Evolutionary conservation across 2,329 filamentous ascomycete genomes (phyloP).

Genomic region (Gyromitra esculenta): DNA sequence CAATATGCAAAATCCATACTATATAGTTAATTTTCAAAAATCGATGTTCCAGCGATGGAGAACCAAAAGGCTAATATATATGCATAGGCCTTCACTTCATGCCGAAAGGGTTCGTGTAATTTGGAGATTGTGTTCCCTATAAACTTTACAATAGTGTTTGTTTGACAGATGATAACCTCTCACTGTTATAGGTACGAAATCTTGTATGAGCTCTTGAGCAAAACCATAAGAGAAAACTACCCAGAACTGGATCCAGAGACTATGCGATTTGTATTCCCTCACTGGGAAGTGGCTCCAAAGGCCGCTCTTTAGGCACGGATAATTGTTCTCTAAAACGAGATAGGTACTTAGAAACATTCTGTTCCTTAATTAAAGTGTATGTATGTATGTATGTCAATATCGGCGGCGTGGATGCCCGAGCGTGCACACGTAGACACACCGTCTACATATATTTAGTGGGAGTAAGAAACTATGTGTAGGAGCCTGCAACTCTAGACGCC

Average conservation of each 20-base stretch:
- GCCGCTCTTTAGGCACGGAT: conserved; percentile 52
- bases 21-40: not conserved
- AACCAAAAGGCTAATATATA: conserved; percentile 49
- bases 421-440: conserved; percentile 38
- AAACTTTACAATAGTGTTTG: not conserved
- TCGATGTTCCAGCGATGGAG: not conserved
- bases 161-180: conserved; percentile 10
- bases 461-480: conserved; percentile 40
- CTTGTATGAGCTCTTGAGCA: conserved; percentile 67
- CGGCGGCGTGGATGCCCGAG: conserved; percentile 21
- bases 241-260: conserved; percentile 69
- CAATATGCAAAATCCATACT: conserved; percentile 11
- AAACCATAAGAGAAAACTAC: conserved; percentile 65
- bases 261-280: conserved; percentile 66
- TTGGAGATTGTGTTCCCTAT: not conserved
- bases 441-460: conserved; percentile 16
- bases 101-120: conserved; percentile 61
- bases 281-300: conserved; percentile 64
- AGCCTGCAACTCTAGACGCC: conserved; percentile 36
- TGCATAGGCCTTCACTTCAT: conserved; percentile 68
- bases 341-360: not conserved
- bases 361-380: not conserved
- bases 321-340: conserved; percentile 16
- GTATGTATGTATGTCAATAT: not conserved
- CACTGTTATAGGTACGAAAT: conserved; percentile 63